These are phyloP conservation scores for Lecanicillium sp. DNA, from an alignment of 2,329 filamentous ascomycete species.

Conservation along the genomic window DNA sequence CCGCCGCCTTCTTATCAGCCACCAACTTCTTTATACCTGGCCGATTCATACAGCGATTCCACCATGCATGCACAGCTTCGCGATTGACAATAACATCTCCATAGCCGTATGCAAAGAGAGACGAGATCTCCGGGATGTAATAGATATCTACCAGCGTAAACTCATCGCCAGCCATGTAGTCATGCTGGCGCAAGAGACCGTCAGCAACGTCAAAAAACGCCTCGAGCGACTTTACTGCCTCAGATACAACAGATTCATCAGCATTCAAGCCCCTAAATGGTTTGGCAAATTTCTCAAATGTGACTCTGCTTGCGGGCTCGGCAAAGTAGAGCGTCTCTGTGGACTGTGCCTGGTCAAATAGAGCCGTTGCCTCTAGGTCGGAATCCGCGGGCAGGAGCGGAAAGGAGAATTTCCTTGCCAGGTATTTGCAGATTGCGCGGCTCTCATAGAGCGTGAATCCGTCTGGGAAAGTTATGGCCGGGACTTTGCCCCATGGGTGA, in stretches of 20 bases:
- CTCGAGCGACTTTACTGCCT: constrained; percentile 27
- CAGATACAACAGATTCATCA: constrained; percentile 29
- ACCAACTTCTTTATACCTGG: constrained; percentile 28
- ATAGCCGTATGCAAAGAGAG: constrained; percentile 31
- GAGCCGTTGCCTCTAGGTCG: constrained; percentile 29
- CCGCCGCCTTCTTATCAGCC: constrained; percentile 24
- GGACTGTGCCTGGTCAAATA: constrained; percentile 34
- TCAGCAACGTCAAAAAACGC: constrained; percentile 35
- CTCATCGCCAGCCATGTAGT: constrained; percentile 35
- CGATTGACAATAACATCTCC: constrained; percentile 26
- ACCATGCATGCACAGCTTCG: constrained; percentile 30
- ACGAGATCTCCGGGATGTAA: constrained; percentile 35
- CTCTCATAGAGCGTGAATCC: constrained; percentile 38
- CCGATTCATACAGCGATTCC: constrained; percentile 27
- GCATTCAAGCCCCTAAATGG: constrained; percentile 31
- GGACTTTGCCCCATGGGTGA: constrained; percentile 34
- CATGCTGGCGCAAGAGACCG: constrained; percentile 24
- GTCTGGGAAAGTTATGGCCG: constrained; percentile 27
- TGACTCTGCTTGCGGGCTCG: constrained; percentile 31
- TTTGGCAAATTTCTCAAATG: constrained; percentile 37
- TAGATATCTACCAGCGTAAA: constrained; percentile 38
- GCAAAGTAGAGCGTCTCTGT: constrained; percentile 34
- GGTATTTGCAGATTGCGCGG: constrained; percentile 38
- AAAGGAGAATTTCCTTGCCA: constrained; percentile 35
- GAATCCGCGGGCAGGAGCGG: constrained; percentile 30